Base-by-base conservation (phyloP, 2,329 filamentous ascomycete species). In the Cercospora janseana region DNA sequence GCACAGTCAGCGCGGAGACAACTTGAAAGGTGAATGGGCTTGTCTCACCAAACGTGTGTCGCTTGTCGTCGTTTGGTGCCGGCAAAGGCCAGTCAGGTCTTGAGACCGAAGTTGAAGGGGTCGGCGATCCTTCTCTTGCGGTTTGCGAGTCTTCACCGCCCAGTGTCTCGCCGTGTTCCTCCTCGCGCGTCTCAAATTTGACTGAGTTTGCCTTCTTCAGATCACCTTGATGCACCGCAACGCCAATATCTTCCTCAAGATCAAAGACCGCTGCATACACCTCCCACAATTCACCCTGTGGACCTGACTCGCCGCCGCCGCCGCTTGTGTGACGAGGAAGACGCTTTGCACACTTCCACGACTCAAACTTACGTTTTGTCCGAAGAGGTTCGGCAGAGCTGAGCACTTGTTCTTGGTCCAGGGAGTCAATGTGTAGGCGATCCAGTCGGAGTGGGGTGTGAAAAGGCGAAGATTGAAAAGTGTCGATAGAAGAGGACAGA, bases 231-330 rank as follows among this genome's bases (percentile, higher is more conserved):
- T 28, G 21, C 9, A 31, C 47, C 20, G 18, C 37, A 26, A 13
- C 3, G 23, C 24, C 23, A 7, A 28, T 20, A 24, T 35, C 37
- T 28, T 45, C 21, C 34, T 48, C 28, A 40, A 52, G 51, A 28
- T 62, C 55, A 42, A 62, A 58, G 2, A 67, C 59, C 8, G 55
- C 61, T 28, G 65, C 65, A 32, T 64, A 63, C 10, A 67, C 64
- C 37, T 63, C 59, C 64, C 63, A 66, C 26, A 60, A 15, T n/a
- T 49, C 58, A 21, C 52, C 45, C 13, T 51, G 51, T 13, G 45
- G 18, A 24, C 46, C 37, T 6, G 12, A 23, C 20, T 44, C 48
- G 41, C 50, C 32, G 31, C 54, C 27, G 34, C 43, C 26, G 49
- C 48, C 45, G 32, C 24, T 50, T 35, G 46, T 38, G 29, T 49